phyloP scores from a whole-genome alignment of 116 monocot genomes.

The Zostera marina region DNA sequence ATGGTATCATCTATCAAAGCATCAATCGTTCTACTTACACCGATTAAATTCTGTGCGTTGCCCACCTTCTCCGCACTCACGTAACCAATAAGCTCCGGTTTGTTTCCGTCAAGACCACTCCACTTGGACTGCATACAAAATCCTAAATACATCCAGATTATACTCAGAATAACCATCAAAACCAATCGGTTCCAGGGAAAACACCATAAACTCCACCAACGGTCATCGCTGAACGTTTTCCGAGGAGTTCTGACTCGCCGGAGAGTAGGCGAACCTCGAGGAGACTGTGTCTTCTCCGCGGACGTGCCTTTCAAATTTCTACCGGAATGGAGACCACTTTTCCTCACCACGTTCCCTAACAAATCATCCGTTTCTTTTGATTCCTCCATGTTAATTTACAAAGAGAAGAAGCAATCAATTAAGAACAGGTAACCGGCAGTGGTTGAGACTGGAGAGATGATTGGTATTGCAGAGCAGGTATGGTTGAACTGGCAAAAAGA shows the following conservation, averaged over 20 bases:
- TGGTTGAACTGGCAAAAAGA: too few relatives aligned
- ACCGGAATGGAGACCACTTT: constrained; percentile 12
- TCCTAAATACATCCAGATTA: constrained; percentile 60
- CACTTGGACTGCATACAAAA: constrained; percentile 70
- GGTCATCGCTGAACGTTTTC: constrained; percentile 26
- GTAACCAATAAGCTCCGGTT: constrained; percentile 28
- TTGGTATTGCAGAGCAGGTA: too few relatives aligned
- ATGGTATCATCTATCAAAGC: constrained; percentile 5
- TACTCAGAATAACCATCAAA: constrained; percentile 48
- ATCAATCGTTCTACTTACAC: constrained; percentile 7
- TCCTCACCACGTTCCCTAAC: constrained; percentile 18
- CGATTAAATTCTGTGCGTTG: constrained; percentile 4
- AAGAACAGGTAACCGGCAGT: background rate
- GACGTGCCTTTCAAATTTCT: constrained; percentile 31
- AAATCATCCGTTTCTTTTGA: constrained; percentile 15
- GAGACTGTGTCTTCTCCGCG: constrained; percentile 27
- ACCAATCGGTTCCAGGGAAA: constrained; percentile 43
- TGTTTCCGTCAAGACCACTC: constrained; percentile 47
- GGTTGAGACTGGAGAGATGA: too few relatives aligned
- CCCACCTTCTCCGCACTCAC: constrained; percentile 9
- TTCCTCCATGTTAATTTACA: constrained; percentile 38
- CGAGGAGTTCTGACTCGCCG: constrained; percentile 34
- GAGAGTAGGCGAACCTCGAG: constrained; percentile 43
- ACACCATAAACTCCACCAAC: constrained; percentile 19
- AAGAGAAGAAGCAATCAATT: background rate